phyloP scores from a whole-genome alignment of 805 yeast species.

The Brettanomyces sp. region DNA sequence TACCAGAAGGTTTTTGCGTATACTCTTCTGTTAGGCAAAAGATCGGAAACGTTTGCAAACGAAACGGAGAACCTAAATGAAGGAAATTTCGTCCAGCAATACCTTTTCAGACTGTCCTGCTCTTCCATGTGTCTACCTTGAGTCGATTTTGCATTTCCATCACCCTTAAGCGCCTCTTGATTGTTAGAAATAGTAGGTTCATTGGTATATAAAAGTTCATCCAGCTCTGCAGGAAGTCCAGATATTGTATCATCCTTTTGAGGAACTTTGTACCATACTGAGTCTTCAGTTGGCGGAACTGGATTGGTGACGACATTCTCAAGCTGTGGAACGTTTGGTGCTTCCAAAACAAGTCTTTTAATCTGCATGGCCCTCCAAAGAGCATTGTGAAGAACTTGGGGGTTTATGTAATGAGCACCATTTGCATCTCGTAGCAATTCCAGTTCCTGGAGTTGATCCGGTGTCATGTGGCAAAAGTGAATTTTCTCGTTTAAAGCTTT shows the following conservation, averaged over 20 bases:
- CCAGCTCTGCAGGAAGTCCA: slow-evolving; percentile 32
- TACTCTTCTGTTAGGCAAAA: slow-evolving; percentile 36
- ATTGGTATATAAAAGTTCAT: slow-evolving; percentile 8
- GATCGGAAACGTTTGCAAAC: slow-evolving; percentile 36
- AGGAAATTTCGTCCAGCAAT: slow-evolving; percentile 35
- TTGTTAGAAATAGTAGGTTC: slow-evolving; percentile 2
- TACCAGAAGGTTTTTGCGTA: slow-evolving; percentile 48
- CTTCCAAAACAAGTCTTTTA: slow-evolving; percentile 29
- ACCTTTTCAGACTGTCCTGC: slow-evolving; percentile 12
- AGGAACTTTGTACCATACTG: slow-evolving; percentile 33
- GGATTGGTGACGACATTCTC: slow-evolving; percentile 21
- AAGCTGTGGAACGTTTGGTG: slow-evolving; percentile 20
- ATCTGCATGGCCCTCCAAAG: slow-evolving; percentile 40
- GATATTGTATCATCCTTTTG: slow-evolving; percentile 38
- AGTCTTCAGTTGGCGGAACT: slow-evolving; percentile 19
- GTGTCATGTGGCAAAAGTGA: slow-evolving; percentile 39
- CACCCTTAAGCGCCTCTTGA: background rate
- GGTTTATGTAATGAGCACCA: slow-evolving; percentile 30
- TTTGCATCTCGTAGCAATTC: slow-evolving; percentile 29
- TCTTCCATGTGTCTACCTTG: slow-evolving; percentile 10
- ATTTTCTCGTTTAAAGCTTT: slow-evolving; percentile 32
- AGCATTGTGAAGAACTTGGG: slow-evolving; percentile 33
- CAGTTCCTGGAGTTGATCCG: slow-evolving; percentile 35
- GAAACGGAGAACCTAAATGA: slow-evolving; percentile 48
- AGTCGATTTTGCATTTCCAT: slow-evolving; percentile 18